Conservation (phyloP, 345 rosid genomes). For the Kernera saxatilis region DNA sequence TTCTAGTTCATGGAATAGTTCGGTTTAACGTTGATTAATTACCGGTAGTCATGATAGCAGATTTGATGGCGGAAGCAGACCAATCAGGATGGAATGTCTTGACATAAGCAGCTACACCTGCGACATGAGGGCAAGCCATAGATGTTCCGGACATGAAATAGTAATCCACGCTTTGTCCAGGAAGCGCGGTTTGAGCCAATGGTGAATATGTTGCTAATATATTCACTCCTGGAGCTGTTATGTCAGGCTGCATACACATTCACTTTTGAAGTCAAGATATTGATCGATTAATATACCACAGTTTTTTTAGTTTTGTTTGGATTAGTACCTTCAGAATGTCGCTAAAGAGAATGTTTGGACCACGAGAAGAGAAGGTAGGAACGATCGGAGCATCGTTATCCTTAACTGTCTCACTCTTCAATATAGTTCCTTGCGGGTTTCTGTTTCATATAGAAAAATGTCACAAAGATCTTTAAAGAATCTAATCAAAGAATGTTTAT, state of each 20-base stretch:
- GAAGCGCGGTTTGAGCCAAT: neutral
- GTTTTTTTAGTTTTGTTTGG: neutral
- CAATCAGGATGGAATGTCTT: constrained; percentile 33
- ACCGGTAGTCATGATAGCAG: constrained; percentile 79
- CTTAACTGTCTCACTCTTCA: constrained; percentile 32
- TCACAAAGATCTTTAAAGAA: neutral
- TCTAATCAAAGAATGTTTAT: constrained; percentile 19
- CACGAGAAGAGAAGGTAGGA: constrained; percentile 46
- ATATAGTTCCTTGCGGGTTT: constrained; percentile 29
- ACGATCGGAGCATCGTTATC: constrained; percentile 33
- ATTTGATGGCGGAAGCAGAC: constrained; percentile 52
- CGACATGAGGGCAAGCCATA: constrained; percentile 63
- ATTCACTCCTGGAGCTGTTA: constrained; percentile 40
- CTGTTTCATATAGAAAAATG: neutral
- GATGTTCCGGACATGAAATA: constrained; percentile 54
- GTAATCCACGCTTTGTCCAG: constrained; percentile 22
- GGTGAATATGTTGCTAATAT: constrained; percentile 41
- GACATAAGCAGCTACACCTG: constrained; percentile 51
- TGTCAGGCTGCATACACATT: constrained; percentile 34
- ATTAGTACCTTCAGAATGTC: constrained; percentile 40
- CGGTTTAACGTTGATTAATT: neutral
- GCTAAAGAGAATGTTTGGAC: constrained; percentile 38
- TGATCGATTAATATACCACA: neutral
- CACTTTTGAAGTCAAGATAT: neutral
- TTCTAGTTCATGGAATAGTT: too few relatives aligned